phyloP scores from a whole-genome alignment of 148 eudicot genomes.

The Salicornia ramosissima region DNA sequence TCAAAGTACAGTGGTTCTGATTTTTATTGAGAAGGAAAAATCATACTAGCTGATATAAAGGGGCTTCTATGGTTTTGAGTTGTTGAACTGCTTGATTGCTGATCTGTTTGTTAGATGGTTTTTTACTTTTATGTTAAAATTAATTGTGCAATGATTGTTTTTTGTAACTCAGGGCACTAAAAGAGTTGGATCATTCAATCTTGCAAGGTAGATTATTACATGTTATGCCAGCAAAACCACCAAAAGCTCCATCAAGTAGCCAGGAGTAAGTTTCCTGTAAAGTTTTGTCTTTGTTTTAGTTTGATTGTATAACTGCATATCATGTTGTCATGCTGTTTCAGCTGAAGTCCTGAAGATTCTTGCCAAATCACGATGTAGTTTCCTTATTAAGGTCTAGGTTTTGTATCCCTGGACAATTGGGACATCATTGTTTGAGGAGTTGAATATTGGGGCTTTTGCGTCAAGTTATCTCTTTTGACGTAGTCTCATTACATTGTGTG shows the following conservation, averaged over 20 bases:
- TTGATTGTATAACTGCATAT: neutral
- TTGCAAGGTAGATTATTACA: slow-evolving; percentile 94
- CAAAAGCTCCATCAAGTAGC: slow-evolving; percentile 37
- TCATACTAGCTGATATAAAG: neutral
- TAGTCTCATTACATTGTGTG: too few species aligned
- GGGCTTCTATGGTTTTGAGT: neutral
- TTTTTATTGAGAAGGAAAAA: neutral
- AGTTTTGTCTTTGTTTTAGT: slow-evolving; percentile 14
- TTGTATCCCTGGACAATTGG: neutral
- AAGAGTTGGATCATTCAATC: slow-evolving; percentile 64
- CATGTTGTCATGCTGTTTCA: neutral
- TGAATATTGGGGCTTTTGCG: too few species aligned
- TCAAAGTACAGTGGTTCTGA: too few species aligned
- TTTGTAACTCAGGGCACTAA: slow-evolving; percentile 54
- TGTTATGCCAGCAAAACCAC: slow-evolving; percentile 69
- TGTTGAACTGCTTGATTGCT: neutral
- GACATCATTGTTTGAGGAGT: too few species aligned
- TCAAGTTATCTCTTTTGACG: too few species aligned
- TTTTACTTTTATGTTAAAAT: neutral
- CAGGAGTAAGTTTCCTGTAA: slow-evolving; percentile 54
- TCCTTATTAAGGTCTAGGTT: neutral
- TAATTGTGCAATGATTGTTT: neutral
- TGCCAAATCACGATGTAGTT: neutral
- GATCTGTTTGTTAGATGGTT: neutral
- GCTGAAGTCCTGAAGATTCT: neutral